Evolutionary conservation across 192 early-diverging fungal genomes (phyloP).

Genomic region (Coemansia biformis): DNA sequence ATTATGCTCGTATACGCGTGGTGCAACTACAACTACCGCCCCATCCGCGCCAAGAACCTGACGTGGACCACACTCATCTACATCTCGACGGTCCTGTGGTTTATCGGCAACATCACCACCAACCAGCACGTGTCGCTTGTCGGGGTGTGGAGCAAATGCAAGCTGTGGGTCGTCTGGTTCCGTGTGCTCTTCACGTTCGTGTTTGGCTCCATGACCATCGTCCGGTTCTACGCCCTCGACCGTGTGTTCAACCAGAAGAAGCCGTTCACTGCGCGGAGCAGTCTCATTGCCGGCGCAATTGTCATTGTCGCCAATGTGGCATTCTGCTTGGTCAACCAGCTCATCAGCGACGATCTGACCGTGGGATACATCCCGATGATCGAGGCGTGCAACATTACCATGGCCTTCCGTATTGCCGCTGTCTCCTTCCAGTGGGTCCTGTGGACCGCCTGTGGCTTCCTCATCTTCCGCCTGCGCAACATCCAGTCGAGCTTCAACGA

Average conservation of each 20-base stretch:
- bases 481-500: conserved; percentile 51
- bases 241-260: conserved; percentile 42
- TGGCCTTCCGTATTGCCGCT: conserved; percentile 21
- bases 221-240: conserved; percentile 41
- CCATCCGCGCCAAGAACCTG: conserved; percentile 41
- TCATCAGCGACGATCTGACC: conserved; percentile 3
- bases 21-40: conserved; percentile 30
- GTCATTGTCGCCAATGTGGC: conserved; percentile 13
- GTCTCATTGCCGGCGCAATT: not conserved
- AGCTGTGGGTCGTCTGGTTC: conserved; percentile 43
- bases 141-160: conserved; percentile 22
- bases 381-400: conserved; percentile 19
- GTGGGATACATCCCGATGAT: conserved; percentile 2
- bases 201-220: conserved; percentile 24
- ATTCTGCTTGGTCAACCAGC: conserved; percentile 11
- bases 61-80: conserved; percentile 29
- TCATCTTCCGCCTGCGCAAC: conserved; percentile 43
- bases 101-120: conserved; percentile 21
- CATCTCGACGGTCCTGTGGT: conserved; percentile 34
- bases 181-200: conserved; percentile 30
- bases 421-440: conserved; percentile 30
- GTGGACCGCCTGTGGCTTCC: conserved; percentile 26
- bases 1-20: conserved; percentile 27
- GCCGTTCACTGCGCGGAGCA: conserved; percentile 22
- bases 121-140: conserved; percentile 29